phyloP scores from a whole-genome alignment of 2,329 filamentous ascomycete genomes.

The Colletotrichum spaethianum region DNA sequence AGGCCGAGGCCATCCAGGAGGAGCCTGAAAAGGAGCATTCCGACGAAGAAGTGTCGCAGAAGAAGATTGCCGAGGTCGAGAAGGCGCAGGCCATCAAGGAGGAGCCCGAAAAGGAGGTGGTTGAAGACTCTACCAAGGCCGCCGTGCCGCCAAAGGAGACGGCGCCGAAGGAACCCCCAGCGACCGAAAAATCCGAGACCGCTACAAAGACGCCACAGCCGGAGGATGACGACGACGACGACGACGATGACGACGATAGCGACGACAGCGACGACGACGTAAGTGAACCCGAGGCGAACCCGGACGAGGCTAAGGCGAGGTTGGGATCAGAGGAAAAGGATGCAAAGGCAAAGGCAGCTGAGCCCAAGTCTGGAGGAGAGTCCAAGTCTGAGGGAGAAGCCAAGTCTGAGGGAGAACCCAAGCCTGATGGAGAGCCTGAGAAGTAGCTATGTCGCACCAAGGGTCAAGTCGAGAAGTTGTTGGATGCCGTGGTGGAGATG shows the following conservation, averaged over 20 bases:
- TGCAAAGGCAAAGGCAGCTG: neutral
- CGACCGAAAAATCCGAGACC: constrained; percentile 48
- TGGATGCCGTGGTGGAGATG: neutral
- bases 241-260: constrained; percentile 47
- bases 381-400: constrained; percentile 20
- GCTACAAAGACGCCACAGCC: constrained; percentile 42
- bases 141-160: constrained; percentile 36
- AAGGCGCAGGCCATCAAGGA: constrained; percentile 45
- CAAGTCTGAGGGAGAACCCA: constrained; percentile 23
- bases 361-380: neutral
- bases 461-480: neutral
- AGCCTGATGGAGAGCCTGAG: constrained; percentile 8
- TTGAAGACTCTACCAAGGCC: constrained; percentile 44
- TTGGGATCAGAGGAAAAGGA: constrained; percentile 25
- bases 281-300: constrained; percentile 43
- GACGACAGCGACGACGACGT: constrained; percentile 47
- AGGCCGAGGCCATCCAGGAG: constrained; percentile 57
- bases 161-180: constrained; percentile 44
- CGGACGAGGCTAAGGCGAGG: constrained; percentile 29
- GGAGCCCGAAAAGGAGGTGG: constrained; percentile 53
- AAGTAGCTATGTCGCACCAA: neutral
- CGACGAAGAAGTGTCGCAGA: constrained; percentile 45
- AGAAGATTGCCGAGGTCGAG: constrained; percentile 47
- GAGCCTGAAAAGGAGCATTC: constrained; percentile 45
- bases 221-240: constrained; percentile 44